Percentiles rank a stretch among this genome's conserved stretches.
Evolutionary conservation across 2,329 filamentous ascomycete species (phyloP).

Genomic region (Cercospora zeae-maydis): DNA sequence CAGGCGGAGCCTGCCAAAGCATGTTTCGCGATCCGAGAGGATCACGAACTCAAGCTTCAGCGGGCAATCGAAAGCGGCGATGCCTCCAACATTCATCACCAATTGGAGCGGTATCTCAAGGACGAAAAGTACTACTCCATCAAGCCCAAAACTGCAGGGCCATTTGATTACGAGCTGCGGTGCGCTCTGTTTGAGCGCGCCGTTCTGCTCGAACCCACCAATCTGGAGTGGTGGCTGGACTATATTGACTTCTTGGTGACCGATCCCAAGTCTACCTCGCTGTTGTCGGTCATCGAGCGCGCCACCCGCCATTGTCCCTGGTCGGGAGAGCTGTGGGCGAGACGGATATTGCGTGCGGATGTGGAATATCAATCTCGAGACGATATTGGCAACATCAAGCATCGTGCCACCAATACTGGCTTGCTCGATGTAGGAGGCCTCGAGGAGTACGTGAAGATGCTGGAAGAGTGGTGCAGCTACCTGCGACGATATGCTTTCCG

Average conservation of each 20-base stretch:
- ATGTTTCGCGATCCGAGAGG: conserved; percentile 56
- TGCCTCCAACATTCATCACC: conserved; percentile 52
- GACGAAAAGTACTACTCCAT: conserved; percentile 70
- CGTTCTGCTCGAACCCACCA: conserved; percentile 67
- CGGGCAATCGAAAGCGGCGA: conserved; percentile 57
- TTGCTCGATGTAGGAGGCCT: conserved; percentile 81
- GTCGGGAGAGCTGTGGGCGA: conserved; percentile 86
- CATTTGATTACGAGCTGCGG: conserved; percentile 52
- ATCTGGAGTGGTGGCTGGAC: conserved; percentile 77
- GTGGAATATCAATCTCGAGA: conserved; percentile 70
- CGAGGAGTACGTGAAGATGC: conserved; percentile 83
- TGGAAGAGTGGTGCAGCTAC: conserved; percentile 92
- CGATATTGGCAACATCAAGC: conserved; percentile 75
- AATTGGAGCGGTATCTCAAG: conserved; percentile 68
- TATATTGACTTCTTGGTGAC: conserved; percentile 68
- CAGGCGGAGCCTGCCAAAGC: conserved; percentile 62
- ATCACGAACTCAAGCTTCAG: conserved; percentile 64
- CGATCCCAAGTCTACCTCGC: conserved; percentile 40
- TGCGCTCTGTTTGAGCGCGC: conserved; percentile 73
- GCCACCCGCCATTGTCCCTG: conserved; percentile 89
- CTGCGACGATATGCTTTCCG: conserved; percentile 80
- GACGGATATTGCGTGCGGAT: conserved; percentile 82
- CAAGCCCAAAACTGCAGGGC: conserved; percentile 30
- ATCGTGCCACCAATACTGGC: conserved; percentile 81
- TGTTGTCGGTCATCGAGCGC: conserved; percentile 71